Conservation (phyloP, 1,284 basidiomycete genomes). For the Ustilago loliicola region DNA sequence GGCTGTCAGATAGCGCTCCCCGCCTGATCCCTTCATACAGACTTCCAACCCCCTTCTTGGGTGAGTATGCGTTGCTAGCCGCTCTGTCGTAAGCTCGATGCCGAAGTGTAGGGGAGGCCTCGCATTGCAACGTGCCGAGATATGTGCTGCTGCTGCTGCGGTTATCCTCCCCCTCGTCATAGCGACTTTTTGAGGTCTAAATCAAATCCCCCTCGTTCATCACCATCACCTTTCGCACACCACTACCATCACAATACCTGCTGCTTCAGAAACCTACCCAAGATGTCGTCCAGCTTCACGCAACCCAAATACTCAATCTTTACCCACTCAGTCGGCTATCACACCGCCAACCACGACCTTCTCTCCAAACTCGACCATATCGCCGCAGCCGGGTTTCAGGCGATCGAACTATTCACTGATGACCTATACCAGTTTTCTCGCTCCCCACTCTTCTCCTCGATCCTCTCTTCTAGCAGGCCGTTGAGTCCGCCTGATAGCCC, state of each 20-base stretch:
- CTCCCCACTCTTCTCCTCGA: neutral
- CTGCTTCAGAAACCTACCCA: neutral
- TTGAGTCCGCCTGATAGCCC: conserved; percentile 29
- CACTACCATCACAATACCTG: neutral
- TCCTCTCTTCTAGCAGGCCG: neutral
- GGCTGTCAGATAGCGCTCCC: too few relatives aligned
- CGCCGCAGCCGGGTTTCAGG: conserved; percentile 12
- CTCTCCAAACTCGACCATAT: conserved; percentile 27
- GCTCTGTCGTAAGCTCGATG: too few relatives aligned
- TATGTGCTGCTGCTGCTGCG: too few relatives aligned
- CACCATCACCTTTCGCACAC: neutral
- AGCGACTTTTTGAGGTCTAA: too few relatives aligned
- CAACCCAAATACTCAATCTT: conserved; percentile 33
- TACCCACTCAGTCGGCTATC: conserved; percentile 35
- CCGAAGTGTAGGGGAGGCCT: too few relatives aligned
- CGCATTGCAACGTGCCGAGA: too few relatives aligned
- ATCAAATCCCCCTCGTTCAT: neutral
- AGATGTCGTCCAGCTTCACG: neutral
- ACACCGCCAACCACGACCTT: conserved; percentile 23
- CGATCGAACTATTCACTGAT: conserved; percentile 44
- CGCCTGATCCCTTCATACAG: too few relatives aligned
- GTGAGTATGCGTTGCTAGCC: too few relatives aligned
- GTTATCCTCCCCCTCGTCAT: too few relatives aligned
- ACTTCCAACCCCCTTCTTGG: too few relatives aligned
- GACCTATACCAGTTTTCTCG: conserved; percentile 24